Evolutionary conservation across 2,329 filamentous ascomycete species (phyloP), one percentile per base, ranked within the genome.

Genomic region (Colletotrichum cordylinicola): DNA sequence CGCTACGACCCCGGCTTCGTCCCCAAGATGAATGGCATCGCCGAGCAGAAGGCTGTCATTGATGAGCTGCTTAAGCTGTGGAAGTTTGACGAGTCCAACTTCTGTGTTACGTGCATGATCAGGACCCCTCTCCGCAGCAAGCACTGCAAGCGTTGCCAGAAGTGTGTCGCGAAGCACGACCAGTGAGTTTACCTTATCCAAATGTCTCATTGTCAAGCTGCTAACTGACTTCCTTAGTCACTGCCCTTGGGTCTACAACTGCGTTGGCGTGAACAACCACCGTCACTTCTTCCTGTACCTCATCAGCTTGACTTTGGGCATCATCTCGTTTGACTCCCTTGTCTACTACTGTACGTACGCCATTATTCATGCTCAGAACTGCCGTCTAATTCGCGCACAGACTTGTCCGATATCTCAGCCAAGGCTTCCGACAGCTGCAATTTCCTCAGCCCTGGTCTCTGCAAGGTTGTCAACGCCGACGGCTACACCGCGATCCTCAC

Each of bases 231-330:
- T 15, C n/a, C 4, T 6, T 72, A 98, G 95, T 82, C 97, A 99
- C 83, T 99, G 97, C 82, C 97, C 97, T 0, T 99, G 97, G 97
- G 95, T 98, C 29, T 94, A 98, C 86, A 98, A 98, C 85, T 99
- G 97, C 81, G 92, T 99, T 56, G 97, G 95, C 58, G 91, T 97
- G 78, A 98, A 98, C 87, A 99, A 98, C 83, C 94, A 98, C 82
- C 93, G 97, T 16, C 96, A 98, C 80, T 99, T 99, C 84, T 94
- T 98, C 81, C 87, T 98, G 66, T 99, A 98, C 83, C 90, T 99
- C 21, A 86, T 98, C 56, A 93, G 86, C 80, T 87, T 99, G 77
- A 94, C 95, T 70, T 78, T 94, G 18, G 95, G 95, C 35, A 94
- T 98, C 43, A 78, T 94, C 4, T 80, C 91, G 3, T 93, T 96